phyloP scores from a whole-genome alignment of 306 rosid species.

The Bauhinia variegata region DNA sequence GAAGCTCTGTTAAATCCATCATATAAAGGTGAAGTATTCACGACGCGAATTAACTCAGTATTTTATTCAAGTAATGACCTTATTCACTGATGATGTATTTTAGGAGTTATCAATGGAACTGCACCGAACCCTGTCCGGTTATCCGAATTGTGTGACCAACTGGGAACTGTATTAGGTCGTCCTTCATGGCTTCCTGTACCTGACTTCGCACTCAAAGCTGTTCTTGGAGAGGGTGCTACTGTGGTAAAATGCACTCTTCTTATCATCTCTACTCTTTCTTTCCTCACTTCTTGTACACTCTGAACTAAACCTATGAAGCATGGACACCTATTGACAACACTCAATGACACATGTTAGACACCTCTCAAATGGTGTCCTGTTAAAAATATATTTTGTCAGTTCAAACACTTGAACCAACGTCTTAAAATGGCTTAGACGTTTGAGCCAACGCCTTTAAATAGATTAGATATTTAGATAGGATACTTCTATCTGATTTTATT shows the following conservation, averaged over 20 bases:
- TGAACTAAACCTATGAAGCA: background rate
- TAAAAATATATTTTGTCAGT: too few relatives aligned
- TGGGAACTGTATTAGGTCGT: constrained; percentile 81
- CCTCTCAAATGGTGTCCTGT: too few relatives aligned
- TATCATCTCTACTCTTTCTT: background rate
- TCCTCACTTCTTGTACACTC: background rate
- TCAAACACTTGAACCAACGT: too few relatives aligned
- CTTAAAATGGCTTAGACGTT: too few relatives aligned
- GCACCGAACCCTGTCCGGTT: constrained; percentile 89
- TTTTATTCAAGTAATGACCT: background rate
- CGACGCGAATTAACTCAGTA: constrained; percentile 2
- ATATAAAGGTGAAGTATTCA: constrained; percentile 64
- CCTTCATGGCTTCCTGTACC: constrained; percentile 99
- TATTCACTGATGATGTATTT: constrained; percentile 15
- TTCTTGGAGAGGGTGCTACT: constrained; percentile 92
- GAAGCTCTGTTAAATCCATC: constrained; percentile 90
- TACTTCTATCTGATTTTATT: too few relatives aligned
- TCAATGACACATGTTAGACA: too few relatives aligned
- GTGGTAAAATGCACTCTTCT: constrained; percentile 60
- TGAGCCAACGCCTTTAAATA: too few relatives aligned
- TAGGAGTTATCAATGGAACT: constrained; percentile 96
- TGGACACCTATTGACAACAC: too few relatives aligned
- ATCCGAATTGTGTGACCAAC: constrained; percentile 70
- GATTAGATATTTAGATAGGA: too few relatives aligned
- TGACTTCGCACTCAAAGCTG: constrained; percentile 85